Conservation (phyloP, 225 moss, liverwort and hornwort species). For the Marchantia polymorpha region DNA sequence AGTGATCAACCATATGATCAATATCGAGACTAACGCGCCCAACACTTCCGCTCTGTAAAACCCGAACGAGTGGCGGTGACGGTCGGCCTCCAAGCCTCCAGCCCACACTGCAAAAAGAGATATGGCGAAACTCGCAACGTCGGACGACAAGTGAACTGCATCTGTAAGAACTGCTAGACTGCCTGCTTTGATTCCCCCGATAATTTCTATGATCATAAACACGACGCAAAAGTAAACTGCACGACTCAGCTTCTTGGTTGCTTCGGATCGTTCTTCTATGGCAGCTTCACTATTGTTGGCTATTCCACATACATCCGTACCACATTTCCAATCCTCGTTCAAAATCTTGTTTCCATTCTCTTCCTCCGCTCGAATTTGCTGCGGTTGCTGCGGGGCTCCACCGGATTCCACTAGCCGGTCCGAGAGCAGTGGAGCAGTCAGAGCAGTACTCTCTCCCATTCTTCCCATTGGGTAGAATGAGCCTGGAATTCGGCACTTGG, state of each 20-base stretch:
- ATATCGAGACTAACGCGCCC: slow-evolving; percentile 74
- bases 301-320: slow-evolving; percentile 10
- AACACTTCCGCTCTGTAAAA: slow-evolving; percentile 79
- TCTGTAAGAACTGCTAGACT: slow-evolving; percentile 91
- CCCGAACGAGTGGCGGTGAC: slow-evolving; percentile 70
- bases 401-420: too few species aligned
- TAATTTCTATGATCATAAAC: slow-evolving; percentile 84
- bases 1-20: slow-evolving; percentile 90
- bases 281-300: slow-evolving; percentile 13
- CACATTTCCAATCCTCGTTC: slow-evolving; percentile 8
- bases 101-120: slow-evolving; percentile 97
- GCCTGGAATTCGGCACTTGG: too few species aligned
- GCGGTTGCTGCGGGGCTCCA: too few species aligned
- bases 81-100: slow-evolving; percentile 85
- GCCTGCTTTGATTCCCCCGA: slow-evolving; percentile 77
- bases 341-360: neutral
- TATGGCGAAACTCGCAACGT: slow-evolving; percentile 89
- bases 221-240: slow-evolving; percentile 75
- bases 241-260: slow-evolving; percentile 63
- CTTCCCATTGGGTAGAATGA: too few species aligned
- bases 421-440: too few species aligned
- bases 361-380: too few species aligned
- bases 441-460: too few species aligned
- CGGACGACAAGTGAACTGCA: slow-evolving; percentile 87
- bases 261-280: slow-evolving; percentile 38